Base-by-base conservation (phyloP, 2,329 filamentous ascomycete species). In the Hypoxylon sp. region DNA sequence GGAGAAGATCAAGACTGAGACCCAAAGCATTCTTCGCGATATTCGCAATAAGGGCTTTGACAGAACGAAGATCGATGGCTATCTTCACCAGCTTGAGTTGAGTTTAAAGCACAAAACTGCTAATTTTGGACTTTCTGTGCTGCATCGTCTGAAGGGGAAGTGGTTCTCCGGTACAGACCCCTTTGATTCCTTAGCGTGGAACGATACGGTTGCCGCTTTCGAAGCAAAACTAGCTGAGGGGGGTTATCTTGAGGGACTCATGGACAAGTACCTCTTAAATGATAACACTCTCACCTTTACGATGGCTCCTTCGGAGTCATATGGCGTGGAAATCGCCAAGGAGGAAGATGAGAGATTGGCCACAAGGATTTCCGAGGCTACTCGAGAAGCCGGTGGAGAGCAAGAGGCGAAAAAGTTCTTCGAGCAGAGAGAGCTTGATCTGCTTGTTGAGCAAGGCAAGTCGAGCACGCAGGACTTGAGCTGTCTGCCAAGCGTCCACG, bases 101-200 rank as follows among this genome's bases (percentile, higher is more conserved):
- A 84, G 88, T 0, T 78, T 98, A 45, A 97, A 97, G 77, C 92
- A 99, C 78, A 98, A 98, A 80, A 97, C 92, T 0, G 91, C 95
- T 51, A 92, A 90, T 69, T 99, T 99, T 71, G 95, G 95, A 11
- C 91, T 97, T 82, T 88, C 88, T 15, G 84, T 98, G 49, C 86
- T 99, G 75, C 91, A 97, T 67, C 87, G 94, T 37, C 82, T 97
- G 6, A 91, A 96, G 71, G 89, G 92, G 1, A 88, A 90, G 57
- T 99, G 95, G 95, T 98, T 99, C 76, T 96, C 95, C 55, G 95
- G 94, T 4, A 87, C 92, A 3, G 91, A 98, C 72, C 94, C 95
- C 0, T 96, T 98, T 75, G 88, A 96, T 64, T 88, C 91, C 10
- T 79, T 99, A 29, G 89, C 92, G 2, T 98, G 93, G 92, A 95